Base-by-base conservation (phyloP, 1,284 basidiomycete species). In the Moesziomyces sp. region DNA sequence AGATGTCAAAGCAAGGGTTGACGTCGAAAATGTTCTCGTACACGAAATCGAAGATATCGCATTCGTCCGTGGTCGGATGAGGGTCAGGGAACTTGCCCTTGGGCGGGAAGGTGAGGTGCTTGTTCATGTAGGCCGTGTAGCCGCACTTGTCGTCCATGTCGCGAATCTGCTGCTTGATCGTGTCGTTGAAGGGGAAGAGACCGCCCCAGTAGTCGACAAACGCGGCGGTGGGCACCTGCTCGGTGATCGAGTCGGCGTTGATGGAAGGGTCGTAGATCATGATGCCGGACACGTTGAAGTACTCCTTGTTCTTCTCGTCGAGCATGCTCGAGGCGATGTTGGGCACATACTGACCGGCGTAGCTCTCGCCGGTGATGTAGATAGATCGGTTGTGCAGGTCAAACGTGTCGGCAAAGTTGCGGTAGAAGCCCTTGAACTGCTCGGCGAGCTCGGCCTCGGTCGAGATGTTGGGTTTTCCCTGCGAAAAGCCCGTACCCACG, bases 331-430 rank as follows among this genome's bases (percentile, higher is more conserved):
- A 50, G 10, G 84, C 81, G 76, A 97, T 94, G 85, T 94, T 96
- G 14, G 97, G 96, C 72, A 98, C 95, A 87, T 93, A 98, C 86
- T 97, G 94, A n/a, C 97, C 96, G n/a, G 94, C 96, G 82, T 91
- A 99, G 68, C 92, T 93, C 87, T 81, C 78, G 26, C 81, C 81
- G 0, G 78, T 82, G 35, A 79, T 54, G 50, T 72, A 67, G 10
- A 78, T 52, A 46, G 61, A 76, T 3, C 76, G 73, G 43, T 74
- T 77, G 44, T 77, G 54, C 34, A 67, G 49, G 47, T 72, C 52
- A 30, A 81, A 83, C 5, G 74, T 78, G 13, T 65, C 58, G 52
- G 58, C 76, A 56, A 76, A 79, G 55, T 78, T 72, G 40, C 58
- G 43, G 43, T 78, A 71, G 73, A 84, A 84, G 3, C 74, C 75